These are phyloP conservation scores for Naganishia liquefaciens DNA, from an alignment of 1,284 basidiomycete genomes.

Conservation along the genomic window DNA sequence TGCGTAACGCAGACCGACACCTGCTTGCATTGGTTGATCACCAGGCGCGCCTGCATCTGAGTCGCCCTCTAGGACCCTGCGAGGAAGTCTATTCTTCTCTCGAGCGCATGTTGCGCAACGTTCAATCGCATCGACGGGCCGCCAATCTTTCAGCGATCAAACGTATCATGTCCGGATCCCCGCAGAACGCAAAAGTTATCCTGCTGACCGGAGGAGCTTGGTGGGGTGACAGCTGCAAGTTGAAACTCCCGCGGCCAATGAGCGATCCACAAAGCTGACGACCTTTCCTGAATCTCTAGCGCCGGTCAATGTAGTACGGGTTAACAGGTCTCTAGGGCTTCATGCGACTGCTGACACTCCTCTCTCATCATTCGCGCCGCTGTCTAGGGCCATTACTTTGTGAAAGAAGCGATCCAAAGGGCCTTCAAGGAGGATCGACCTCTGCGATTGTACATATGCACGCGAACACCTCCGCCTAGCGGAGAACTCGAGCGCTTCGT, in stretches of 20 bases:
- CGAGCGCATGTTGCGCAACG: too few species aligned
- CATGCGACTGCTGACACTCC: neutral
- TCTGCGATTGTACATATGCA: conserved; percentile 19
- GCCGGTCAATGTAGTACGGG: conserved; percentile 16
- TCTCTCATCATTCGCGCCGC: neutral
- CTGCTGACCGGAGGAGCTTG: conserved; percentile 32
- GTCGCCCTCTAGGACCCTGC: too few species aligned
- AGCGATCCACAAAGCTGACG: neutral
- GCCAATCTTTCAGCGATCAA: too few species aligned
- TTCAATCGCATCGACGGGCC: too few species aligned
- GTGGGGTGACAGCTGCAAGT: conserved; percentile 28
- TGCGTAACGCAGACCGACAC: too few species aligned
- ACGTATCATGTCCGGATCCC: too few species aligned
- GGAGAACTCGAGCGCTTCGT: conserved; percentile 13
- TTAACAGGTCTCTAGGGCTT: neutral
- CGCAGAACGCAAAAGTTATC: conserved; percentile 3
- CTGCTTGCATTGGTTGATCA: too few species aligned
- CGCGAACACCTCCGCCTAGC: neutral
- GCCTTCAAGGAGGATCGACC: conserved; percentile 1
- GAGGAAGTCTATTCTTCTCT: too few species aligned
- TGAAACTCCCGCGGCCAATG: neutral
- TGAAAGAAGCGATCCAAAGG: neutral
- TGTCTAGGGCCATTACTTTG: conserved; percentile 13
- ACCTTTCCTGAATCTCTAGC: neutral
- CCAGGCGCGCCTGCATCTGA: too few species aligned